These are phyloP conservation scores for Tylopilus sp. DNA, from an alignment of 1,284 basidiomycete species.

Conservation along the genomic window DNA sequence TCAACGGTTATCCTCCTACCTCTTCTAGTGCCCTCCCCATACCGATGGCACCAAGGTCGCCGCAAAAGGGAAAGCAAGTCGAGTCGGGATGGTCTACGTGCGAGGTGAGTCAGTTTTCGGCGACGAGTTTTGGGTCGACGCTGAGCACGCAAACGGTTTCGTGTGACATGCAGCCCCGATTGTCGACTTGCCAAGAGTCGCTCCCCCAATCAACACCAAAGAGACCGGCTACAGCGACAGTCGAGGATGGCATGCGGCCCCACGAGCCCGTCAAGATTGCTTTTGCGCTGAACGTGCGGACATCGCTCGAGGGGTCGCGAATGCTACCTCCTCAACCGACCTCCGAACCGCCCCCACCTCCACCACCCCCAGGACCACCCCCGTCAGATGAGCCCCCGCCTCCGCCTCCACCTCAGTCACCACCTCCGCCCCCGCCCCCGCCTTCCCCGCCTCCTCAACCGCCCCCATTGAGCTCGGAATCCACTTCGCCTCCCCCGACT, in stretches of 20 bases:
- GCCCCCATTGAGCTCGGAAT: slow-evolving; percentile 9
- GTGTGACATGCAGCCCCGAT: slow-evolving; percentile 13
- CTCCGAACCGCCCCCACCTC: slow-evolving; percentile 30
- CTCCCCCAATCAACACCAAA: slow-evolving; percentile 8
- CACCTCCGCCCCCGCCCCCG: slow-evolving; percentile 12
- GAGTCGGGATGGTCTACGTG: slow-evolving; percentile 21
- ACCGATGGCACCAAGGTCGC: slow-evolving; percentile 21
- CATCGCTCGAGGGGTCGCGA: slow-evolving; percentile 26
- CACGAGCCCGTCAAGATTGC: slow-evolving; percentile 34
- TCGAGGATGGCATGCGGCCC: slow-evolving; percentile 26
- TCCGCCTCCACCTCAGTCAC: slow-evolving; percentile 23
- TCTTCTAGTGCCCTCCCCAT: slow-evolving; percentile 15
- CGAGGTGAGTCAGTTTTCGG: slow-evolving; percentile 18
- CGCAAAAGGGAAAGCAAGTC: slow-evolving; percentile 24
- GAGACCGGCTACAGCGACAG: slow-evolving; percentile 15
- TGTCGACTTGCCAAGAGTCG: slow-evolving; percentile 14
- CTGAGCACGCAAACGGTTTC: slow-evolving; percentile 3
- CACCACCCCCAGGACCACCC: slow-evolving; percentile 29
- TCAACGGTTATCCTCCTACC: slow-evolving; percentile 27
- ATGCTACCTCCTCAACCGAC: slow-evolving; percentile 28
- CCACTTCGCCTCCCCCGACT: slow-evolving; percentile 9
- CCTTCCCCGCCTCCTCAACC: slow-evolving; percentile 5
- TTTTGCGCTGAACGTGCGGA: slow-evolving; percentile 28
- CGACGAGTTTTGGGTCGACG: neutral
- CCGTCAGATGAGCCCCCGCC: slow-evolving; percentile 23